Conservation (phyloP, 208 protist species). For the Herpetomonas muscarum region DNA sequence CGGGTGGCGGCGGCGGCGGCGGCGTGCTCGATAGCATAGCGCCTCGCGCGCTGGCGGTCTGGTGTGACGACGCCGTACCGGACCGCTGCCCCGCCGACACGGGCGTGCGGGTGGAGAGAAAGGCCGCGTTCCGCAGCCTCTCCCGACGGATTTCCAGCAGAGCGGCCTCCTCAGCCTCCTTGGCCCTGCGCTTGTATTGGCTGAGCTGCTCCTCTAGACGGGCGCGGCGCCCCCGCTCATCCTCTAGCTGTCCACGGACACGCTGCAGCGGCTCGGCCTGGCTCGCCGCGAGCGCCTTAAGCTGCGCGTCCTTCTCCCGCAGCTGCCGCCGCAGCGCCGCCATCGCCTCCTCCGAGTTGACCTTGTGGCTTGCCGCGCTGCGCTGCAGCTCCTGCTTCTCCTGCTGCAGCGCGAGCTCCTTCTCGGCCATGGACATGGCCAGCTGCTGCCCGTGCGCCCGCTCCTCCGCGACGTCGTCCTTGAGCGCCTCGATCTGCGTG, state of each 20-base stretch:
- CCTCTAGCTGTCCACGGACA: constrained; percentile 76
- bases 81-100: not conserved
- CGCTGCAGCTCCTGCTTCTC: constrained; percentile 41
- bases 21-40: too few species aligned
- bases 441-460: constrained; percentile 40
- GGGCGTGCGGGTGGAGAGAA: constrained; percentile 9
- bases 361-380: constrained; percentile 34
- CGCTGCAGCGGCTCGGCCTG: constrained; percentile 65
- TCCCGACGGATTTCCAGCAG: constrained; percentile 71
- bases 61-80: not conserved
- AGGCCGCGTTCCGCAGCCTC: constrained; percentile 45
- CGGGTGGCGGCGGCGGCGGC: too few species aligned
- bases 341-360: constrained; percentile 52
- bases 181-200: constrained; percentile 65
- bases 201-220: constrained; percentile 68
- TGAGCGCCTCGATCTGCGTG: constrained; percentile 43
- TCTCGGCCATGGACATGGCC: constrained; percentile 37
- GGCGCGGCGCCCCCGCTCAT: constrained; percentile 73
- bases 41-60: too few species aligned
- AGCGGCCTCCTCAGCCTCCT: constrained; percentile 73
- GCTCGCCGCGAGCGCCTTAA: constrained; percentile 59
- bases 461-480: constrained; percentile 49
- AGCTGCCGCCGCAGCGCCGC: constrained; percentile 74
- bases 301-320: constrained; percentile 69
- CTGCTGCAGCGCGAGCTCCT: constrained; percentile 39